Conservation (phyloP, 1,284 basidiomycete species). For the Hemileia vastatrix region DNA sequence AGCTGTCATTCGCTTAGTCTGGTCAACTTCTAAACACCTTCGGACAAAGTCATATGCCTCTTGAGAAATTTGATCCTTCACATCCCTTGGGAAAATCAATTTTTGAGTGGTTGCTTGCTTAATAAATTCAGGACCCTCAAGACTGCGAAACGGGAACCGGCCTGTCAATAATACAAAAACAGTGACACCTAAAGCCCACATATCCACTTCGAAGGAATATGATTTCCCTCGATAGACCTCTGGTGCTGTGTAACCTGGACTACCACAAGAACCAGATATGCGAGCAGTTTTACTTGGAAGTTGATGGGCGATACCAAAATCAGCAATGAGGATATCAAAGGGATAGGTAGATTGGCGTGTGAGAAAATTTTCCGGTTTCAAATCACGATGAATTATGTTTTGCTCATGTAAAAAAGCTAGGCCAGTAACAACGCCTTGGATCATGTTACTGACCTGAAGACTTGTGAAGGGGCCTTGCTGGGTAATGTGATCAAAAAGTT, state of each 20-base stretch:
- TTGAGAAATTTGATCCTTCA: neutral
- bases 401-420: constrained; percentile 46
- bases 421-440: constrained; percentile 1
- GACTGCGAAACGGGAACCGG: constrained; percentile 13
- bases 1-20: constrained; percentile 12
- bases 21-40: constrained; percentile 13
- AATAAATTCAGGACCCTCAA: constrained; percentile 12
- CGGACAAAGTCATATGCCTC: constrained; percentile 14
- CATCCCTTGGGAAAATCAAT: constrained; percentile 18
- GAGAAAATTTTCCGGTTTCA: constrained; percentile 72
- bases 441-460: constrained; percentile 3
- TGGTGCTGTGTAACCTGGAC: constrained; percentile 48
- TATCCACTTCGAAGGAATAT: constrained; percentile 92
- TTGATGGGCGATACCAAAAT: constrained; percentile 76
- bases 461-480: constrained; percentile 3
- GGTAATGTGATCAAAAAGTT: constrained; percentile 19
- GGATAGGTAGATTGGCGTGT: constrained; percentile 82
- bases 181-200: constrained; percentile 97
- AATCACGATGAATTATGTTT: constrained; percentile 48
- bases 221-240: constrained; percentile 90
- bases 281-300: neutral
- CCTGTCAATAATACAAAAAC: constrained; percentile 55
- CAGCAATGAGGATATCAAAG: constrained; percentile 51
- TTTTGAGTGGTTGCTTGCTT: neutral
- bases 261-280: constrained; percentile 9